phyloP scores from a whole-genome alignment of 441 rosid species.

The Jatropha multifida region DNA sequence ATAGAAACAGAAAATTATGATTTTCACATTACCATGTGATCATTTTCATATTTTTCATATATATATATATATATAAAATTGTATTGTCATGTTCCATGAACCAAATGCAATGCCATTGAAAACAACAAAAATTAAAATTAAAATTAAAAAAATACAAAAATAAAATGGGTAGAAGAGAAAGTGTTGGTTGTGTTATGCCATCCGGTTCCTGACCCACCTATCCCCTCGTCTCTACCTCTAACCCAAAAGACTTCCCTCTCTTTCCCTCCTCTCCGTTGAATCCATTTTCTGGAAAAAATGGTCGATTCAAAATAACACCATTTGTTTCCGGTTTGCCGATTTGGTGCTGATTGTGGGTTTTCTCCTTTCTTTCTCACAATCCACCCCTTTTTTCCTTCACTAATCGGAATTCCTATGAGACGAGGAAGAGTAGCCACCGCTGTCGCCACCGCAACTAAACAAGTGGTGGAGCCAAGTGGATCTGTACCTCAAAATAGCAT shows the following conservation, averaged over 20 bases:
- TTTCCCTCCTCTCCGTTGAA: neutral
- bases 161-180: neutral
- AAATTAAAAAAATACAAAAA: neutral
- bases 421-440: conserved; percentile 46
- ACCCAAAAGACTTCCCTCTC: neutral
- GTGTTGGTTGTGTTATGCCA: conserved; percentile 5
- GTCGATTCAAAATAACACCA: neutral
- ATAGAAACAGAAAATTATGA: too few species aligned
- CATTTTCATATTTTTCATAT: too few species aligned
- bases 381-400: conserved; percentile 13
- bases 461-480: conserved; percentile 35
- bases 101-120: neutral
- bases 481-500: conserved; percentile 23
- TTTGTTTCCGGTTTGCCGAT: neutral
- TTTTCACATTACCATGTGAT: too few species aligned
- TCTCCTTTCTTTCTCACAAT: conserved; percentile 10
- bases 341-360: conserved; percentile 6
- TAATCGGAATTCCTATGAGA: conserved; percentile 34
- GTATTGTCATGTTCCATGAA: neutral
- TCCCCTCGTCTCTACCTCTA: neutral
- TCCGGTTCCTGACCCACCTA: neutral
- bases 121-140: neutral
- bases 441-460: conserved; percentile 32
- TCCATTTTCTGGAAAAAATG: neutral
- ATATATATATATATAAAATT: too few species aligned